A percentile compares a stretch with the other conserved stretches of the same genome.
phyloP scores from a whole-genome alignment of 805 yeast species.

The Osmozyma mogii region DNA sequence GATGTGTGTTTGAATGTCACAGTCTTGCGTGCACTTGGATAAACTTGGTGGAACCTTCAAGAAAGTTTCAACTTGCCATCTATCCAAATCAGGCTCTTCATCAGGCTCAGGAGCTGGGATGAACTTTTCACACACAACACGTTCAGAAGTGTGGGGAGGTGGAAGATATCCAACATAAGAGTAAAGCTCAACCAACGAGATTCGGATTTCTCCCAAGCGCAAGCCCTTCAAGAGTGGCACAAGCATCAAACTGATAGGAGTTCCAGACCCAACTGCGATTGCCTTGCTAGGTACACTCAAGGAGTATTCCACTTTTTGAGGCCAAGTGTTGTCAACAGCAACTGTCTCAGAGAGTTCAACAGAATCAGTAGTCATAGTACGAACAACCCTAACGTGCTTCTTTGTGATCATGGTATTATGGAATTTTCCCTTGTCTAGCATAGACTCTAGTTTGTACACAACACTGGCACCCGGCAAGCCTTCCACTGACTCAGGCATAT shows the following conservation, averaged over 20 bases:
- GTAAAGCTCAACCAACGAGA: conserved; percentile 61
- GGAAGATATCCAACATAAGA: conserved; percentile 46
- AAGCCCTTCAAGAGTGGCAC: conserved; percentile 81
- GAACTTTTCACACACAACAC: conserved; percentile 44
- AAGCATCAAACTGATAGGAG: conserved; percentile 61
- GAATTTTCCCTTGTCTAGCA: conserved; percentile 76
- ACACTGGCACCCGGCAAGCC: conserved; percentile 78
- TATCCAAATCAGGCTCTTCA: conserved; percentile 40
- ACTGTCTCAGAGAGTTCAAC: conserved; percentile 85
- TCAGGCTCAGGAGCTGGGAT: conserved; percentile 34
- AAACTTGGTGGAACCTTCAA: conserved; percentile 67
- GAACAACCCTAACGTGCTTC: conserved; percentile 69
- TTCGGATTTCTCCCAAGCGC: conserved; percentile 62
- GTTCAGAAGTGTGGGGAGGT: conserved; percentile 55
- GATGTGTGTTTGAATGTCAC: conserved; percentile 57
- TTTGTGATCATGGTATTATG: conserved; percentile 55
- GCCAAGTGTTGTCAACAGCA: conserved; percentile 94
- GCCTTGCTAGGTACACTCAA: conserved; percentile 84
- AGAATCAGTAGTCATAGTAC: conserved; percentile 84
- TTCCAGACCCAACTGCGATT: conserved; percentile 76
- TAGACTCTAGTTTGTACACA: conserved; percentile 66
- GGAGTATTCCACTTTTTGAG: conserved; percentile 82
- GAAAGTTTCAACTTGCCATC: conserved; percentile 65
- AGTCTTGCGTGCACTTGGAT: conserved; percentile 78
- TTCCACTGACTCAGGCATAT: conserved; percentile 79